Evolutionary conservation across 1,284 basidiomycete genomes (phyloP), one percentile per base, ranked within the genome.

Genomic region (Coniferiporia sulphurascens): DNA sequence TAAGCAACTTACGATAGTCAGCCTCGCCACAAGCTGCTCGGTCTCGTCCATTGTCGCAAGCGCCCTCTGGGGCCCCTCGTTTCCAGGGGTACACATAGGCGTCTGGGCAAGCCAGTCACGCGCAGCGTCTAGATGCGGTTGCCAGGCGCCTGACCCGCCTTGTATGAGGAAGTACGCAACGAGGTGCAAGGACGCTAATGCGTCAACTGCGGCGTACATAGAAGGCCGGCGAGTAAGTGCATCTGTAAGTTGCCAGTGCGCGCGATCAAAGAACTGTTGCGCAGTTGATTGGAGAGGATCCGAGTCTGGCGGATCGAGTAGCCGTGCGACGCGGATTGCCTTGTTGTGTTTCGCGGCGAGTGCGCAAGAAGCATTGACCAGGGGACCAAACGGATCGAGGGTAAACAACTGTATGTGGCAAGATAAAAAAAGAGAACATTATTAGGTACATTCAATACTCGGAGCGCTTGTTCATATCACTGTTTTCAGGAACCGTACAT

Each of bases 311-410:
- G 77, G 75, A 65, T 85, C 83, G 55, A 83, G 69, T 19, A 83
- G 84, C 65, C 80, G 81, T 21, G 82, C 78, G 44, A 85, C 78
- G 48, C 83, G 84, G 69, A 81, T 77, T 50, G 81, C 80, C 58
- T 79, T 82, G 65, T 80, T 81, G 69, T 91, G 87, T 48, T 89
- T 76, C 66, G 81, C 83, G 41, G 87, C 82, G 57, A 91, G 76
- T n/a, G 89, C 88, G 70, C 84, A 87, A 44, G 90, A 78, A 10
- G 87, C 84, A 67, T 84, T 80, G 1, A 86, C 81, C 56, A 91
- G 78, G 2, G 86, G 77, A 53, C 89, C 86, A 56, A 79, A 78
- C 8, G 86, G 86, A 48, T 89, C 82, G 67, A 82, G 77, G 12
- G 51, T 17, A 48, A 61, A 53, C 21, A 61, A 51, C 60, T 61